phyloP scores from a whole-genome alignment of 306 rosid species.

The Cucurbita ficifolia region DNA sequence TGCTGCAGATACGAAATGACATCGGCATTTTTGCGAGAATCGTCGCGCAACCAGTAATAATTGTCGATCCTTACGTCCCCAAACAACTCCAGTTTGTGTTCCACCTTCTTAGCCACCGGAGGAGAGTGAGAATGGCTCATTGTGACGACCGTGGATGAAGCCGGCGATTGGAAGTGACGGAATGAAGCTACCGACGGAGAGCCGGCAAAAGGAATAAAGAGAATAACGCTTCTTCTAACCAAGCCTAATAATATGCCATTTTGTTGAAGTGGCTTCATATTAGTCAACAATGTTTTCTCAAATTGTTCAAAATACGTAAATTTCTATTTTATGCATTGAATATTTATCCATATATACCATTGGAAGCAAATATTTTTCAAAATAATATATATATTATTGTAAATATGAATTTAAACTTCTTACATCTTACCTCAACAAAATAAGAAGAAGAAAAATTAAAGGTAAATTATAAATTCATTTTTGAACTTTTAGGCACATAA shows the following conservation, averaged over 20 bases:
- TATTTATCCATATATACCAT: not conserved
- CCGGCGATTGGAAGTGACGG: conserved; percentile 2
- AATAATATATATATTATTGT: too few species aligned
- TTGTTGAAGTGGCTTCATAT: not conserved
- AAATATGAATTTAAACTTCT: too few species aligned
- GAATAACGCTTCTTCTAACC: not conserved
- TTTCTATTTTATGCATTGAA: not conserved
- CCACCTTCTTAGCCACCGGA: conserved; percentile 70
- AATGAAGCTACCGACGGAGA: not conserved
- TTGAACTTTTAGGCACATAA: not conserved
- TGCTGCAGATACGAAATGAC: conserved; percentile 48
- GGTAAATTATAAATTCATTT: too few species aligned
- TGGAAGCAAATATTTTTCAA: not conserved
- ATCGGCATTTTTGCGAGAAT: conserved; percentile 52
- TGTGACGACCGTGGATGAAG: not conserved
- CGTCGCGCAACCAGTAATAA: conserved; percentile 88
- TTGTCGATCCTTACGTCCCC: conserved; percentile 65
- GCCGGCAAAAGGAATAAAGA: not conserved
- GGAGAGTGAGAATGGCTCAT: conserved; percentile 18
- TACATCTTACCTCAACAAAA: too few species aligned
- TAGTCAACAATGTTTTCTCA: not conserved
- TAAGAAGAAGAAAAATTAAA: too few species aligned
- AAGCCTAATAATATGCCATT: not conserved
- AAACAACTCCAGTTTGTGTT: conserved; percentile 57
- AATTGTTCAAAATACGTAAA: not conserved